Evolutionary conservation across 345 rosid genomes (phyloP), one percentile per base, ranked within the genome.

Genomic region (Gossypium ekmanianum): DNA sequence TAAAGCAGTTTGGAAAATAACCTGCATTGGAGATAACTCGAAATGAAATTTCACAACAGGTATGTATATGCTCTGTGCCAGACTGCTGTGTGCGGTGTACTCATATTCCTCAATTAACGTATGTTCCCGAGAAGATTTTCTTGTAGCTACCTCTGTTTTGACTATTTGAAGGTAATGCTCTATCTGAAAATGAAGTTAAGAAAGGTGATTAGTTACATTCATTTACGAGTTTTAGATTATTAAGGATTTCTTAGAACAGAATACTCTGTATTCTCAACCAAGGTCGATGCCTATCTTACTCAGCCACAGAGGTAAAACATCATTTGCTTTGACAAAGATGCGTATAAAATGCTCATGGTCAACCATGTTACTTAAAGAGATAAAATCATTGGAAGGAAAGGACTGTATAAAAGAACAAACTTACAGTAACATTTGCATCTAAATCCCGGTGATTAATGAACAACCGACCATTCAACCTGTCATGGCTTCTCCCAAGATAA

Each of bases 1-100:
- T 44, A 14, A 34, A 45, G 65, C 70, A 59, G 71, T 54, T 26
- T 61, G 58, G 71, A 70, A 59, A 72, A 54, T 65, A 55, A 92
- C 99, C 98, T 96, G 99, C 99, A 96, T 96, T 20, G 99, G 98
- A 61, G 99, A 96, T 81, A 89, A 94, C 91, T 93, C 99, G 20
- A 89, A 87, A 86, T 91, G 99, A 79, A 96, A 96, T 74, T 92
- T 93, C 43, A 92, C 89, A 1, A 86, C 93, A 1, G 99, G 99
- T 75, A 92, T 78, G 81, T 92, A 74, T 62, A 87, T 44, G 77
- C 84, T 93, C 74, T 93, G 91, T 29, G 84, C 89, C 80, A 92
- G 78, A 68, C 98, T 96, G 81, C 99, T 96, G 78, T 93, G 98
- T 2, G 98, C 97, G 55, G 98, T 96, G 85, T 93, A 96, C 86